A percentile compares a stretch with the other conserved stretches of the same genome.
Conservation (phyloP, 805 yeast species). For the Kockiozyma suomiensis region DNA sequence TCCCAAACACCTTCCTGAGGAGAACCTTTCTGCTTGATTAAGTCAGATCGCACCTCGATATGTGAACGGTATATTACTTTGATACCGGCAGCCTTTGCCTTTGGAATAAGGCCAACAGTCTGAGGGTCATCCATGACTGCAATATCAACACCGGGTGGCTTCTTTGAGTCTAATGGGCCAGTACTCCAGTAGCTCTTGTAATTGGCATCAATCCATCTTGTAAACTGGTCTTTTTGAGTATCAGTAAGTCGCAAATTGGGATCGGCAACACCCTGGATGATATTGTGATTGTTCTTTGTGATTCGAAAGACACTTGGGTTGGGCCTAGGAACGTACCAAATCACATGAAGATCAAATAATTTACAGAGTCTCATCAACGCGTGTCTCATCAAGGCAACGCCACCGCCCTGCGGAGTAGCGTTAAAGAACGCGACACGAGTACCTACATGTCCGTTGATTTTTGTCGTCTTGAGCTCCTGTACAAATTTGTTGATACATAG, state of each 20-base stretch:
- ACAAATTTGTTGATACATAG: constrained; percentile 22
- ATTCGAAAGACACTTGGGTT: constrained; percentile 33
- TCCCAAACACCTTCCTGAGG: constrained; percentile 34
- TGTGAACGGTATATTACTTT: constrained; percentile 33
- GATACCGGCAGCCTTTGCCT: constrained; percentile 29
- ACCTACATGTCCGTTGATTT: constrained; percentile 27
- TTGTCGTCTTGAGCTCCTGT: constrained; percentile 4
- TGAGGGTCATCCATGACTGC: constrained; percentile 34
- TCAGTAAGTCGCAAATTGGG: constrained; percentile 20
- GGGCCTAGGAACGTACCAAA: constrained; percentile 35
- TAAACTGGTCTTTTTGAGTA: constrained; percentile 21
- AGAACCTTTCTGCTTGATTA: constrained; percentile 22
- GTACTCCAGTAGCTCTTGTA: constrained; percentile 28
- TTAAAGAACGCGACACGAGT: constrained; percentile 31
- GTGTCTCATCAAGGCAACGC: constrained; percentile 35
- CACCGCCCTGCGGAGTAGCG: constrained; percentile 35
- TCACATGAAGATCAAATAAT: constrained; percentile 22
- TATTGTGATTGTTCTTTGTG: constrained; percentile 33
- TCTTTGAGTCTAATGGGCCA: constrained; percentile 20
- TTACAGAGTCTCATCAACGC: constrained; percentile 28
- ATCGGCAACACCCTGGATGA: constrained; percentile 34
- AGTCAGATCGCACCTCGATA: constrained; percentile 32
- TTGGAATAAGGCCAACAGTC: constrained; percentile 25
- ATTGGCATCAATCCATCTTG: constrained; percentile 28
- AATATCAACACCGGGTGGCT: constrained; percentile 33